Base-by-base conservation (phyloP, 768 basidiomycete species). In the Collybia nuda region DNA sequence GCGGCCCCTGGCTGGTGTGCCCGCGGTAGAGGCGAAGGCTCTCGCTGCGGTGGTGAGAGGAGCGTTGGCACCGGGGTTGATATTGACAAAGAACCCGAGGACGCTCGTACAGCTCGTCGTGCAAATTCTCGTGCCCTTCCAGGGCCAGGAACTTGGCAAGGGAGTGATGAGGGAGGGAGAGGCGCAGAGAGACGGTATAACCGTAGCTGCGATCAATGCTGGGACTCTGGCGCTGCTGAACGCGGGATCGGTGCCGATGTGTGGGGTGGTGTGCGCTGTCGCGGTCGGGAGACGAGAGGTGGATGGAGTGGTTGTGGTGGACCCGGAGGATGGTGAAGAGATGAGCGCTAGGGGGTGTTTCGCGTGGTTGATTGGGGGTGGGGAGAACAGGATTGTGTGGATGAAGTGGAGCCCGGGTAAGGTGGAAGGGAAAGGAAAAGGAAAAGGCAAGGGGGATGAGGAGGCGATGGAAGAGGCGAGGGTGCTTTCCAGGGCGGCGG, bases 31-130 rank as follows among this genome's bases (percentile, higher is more conserved):
- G 50, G 76, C 87, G 28, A 90, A 86, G 61, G 70, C 80, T 0
- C 64, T 84, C 32, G 78, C 78, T 0, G 64, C 76, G 6, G 71
- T 71, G 1, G 73, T 93, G 46, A 78, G 80, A 17, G 67, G 79
- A 4, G 71, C 83, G 11, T 65, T 93, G 22, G 67, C 79, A 12
- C 86, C 87, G 4, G 73, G 80, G 0, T 70, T 90, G 35, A 68
- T 90, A n/a, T 78, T 92, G 42, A 71, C 77, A 3, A 78, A 80
- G 42, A 77, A 85, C 51, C 92, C 91, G 6, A 73, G 91, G 12
- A 83, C 87, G 2, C 75, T 90, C 8, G 71, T 92, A 2, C 90
- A 92, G 56, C 73, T 93, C n/a, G 85, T 90, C 1, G 74, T 88
- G 0, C 91, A 93, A 64, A 73, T 78, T 2, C 71, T 90, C 1